Evolutionary conservation across 148 eudicot species (phyloP), one percentile per base, ranked within the genome.

Genomic region (Oxyria digyna): DNA sequence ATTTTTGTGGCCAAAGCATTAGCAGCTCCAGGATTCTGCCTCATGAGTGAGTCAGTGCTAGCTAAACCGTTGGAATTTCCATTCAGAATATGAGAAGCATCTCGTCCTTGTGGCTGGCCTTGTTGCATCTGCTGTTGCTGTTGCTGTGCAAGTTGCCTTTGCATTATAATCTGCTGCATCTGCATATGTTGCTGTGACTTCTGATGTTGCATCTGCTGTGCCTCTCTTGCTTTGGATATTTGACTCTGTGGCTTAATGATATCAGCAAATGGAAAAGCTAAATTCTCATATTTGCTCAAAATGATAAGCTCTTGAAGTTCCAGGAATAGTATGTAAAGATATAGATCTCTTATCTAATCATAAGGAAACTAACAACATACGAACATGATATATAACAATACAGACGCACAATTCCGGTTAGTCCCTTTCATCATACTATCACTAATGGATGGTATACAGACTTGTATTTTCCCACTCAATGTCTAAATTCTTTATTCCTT

Each of bases 1-100:
- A 88, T 85, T 73, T 86, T 88, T 67, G 88, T 75, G 21, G 85
- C 88, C 74, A 84, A 66, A 52, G 81, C 83, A 84, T 76, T 88
- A 14, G 86, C 90, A 71, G 87, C 71, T 48, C 87, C 87, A 11
- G 87, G 78, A 65, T 80, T 88, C 43, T 78, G 88, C 72, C 90
- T 82, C 79, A 88, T 78, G 33, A 81, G 81, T 71, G 89, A 71
- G 64, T 88, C 90, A 68, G 73, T 17, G 72, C 68, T 78, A 32
- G 75, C 48, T 48, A 78, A 63, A 24, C 84, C 84, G 68, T 75
- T 80, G 83, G 71, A 41, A 70, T 65, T 78, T 35, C 82, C 78
- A 71, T 76, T 81, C 32, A 67, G 27, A 67, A 81, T 72, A 45
- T 81, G 81, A 42, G 57, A 15, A 4, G 75, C 75, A 57, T 81